A percentile compares a stretch with the other conserved stretches of the same genome.
Conservation (phyloP, 1,139 yeast genomes). For the Pichia sp. region DNA sequence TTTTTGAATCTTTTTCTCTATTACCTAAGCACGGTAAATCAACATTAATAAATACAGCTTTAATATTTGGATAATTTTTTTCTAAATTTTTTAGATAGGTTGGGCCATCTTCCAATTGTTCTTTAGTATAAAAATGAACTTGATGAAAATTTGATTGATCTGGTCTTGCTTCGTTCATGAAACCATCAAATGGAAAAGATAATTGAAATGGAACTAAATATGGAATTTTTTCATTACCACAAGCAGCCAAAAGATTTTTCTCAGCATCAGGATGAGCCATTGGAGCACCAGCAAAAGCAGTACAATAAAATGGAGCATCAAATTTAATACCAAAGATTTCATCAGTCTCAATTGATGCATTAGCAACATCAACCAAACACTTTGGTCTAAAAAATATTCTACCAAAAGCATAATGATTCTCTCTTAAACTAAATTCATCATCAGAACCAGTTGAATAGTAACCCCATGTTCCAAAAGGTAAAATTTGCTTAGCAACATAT, state of each 20-base stretch:
- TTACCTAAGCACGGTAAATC: conserved; percentile 55
- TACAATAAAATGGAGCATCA: conserved; percentile 53
- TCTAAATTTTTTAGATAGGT: conserved; percentile 28
- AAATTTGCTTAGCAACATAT: conserved; percentile 30
- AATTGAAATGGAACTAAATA: conserved; percentile 49
- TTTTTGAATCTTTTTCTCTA: conserved; percentile 36
- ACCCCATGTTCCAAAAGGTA: conserved; percentile 32
- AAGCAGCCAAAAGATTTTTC: conserved; percentile 40
- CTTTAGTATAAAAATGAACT: conserved; percentile 39
- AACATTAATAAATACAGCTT: conserved; percentile 49
- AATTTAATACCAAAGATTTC: conserved; percentile 38
- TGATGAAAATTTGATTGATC: conserved; percentile 47
- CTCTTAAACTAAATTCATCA: conserved; percentile 34
- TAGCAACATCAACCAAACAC: conserved; percentile 37
- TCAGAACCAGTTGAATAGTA: conserved; percentile 35
- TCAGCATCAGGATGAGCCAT: conserved; percentile 65
- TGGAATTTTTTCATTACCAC: conserved; percentile 39
- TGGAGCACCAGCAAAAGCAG: conserved; percentile 62
- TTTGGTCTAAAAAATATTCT: conserved; percentile 41
- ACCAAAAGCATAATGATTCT: conserved; percentile 35
- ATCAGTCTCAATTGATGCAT: conserved; percentile 34
- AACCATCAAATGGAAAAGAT: conserved; percentile 44
- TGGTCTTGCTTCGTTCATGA: conserved; percentile 36
- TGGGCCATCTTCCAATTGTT: conserved; percentile 33
- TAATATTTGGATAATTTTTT: conserved; percentile 39